Percentiles rank a stretch among this genome's conserved stretches.
Evolutionary conservation across 2,329 filamentous ascomycete species (phyloP).

Genomic region (Rhynchosporium agropyri): DNA sequence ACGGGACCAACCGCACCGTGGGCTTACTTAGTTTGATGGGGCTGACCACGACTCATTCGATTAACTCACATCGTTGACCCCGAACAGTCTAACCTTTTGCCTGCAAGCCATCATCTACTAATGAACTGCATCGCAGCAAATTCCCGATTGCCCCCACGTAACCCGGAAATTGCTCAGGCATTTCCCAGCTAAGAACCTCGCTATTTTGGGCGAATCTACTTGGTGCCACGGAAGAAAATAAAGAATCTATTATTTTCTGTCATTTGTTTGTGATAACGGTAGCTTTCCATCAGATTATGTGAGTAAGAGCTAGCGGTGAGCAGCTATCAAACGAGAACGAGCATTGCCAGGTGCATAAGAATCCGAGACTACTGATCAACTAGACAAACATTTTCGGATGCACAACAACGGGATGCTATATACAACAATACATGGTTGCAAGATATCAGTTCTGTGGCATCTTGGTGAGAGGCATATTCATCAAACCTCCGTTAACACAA

Average conservation of each 20-base stretch:
- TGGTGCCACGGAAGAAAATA: not conserved
- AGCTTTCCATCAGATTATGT: no score
- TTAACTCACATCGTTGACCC: constrained; percentile 6
- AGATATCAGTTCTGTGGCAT: no score
- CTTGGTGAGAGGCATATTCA: no score
- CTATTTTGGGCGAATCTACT: not conserved
- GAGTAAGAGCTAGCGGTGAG: no score
- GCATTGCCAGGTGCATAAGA: no score
- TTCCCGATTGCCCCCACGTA: not conserved
- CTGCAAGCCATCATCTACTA: not conserved
- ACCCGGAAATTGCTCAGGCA: constrained; percentile 9
- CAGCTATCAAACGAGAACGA: no score
- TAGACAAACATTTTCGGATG: no score
- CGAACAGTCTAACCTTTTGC: constrained; percentile 1
- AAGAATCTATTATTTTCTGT: not conserved
- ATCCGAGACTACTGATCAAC: no score
- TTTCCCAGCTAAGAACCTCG: constrained; percentile 10
- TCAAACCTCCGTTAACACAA: not conserved
- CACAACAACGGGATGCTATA: no score
- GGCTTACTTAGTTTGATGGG: not conserved
- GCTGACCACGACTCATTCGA: constrained; percentile 5
- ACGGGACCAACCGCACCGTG: constrained; percentile 18
- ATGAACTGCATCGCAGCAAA: not conserved
- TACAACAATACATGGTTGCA: no score
- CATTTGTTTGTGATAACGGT: no score